These are phyloP conservation scores for Fusarium nanum DNA, from an alignment of 2,329 filamentous ascomycete genomes.

Conservation along the genomic window DNA sequence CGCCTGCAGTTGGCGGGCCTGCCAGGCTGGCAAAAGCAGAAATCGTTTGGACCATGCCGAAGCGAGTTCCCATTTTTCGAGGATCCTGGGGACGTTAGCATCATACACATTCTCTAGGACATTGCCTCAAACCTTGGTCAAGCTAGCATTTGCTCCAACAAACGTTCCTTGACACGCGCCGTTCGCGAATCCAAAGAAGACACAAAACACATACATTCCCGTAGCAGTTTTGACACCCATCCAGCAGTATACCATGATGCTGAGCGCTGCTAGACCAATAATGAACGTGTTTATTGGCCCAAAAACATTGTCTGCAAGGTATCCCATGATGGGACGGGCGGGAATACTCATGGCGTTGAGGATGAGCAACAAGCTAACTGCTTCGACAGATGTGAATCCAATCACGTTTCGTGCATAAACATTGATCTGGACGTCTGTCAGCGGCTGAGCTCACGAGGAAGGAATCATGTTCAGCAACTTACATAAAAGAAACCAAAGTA, in stretches of 20 bases:
- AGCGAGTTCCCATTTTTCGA: constrained; percentile 55
- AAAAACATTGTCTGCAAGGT: constrained; percentile 65
- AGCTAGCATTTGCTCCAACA: constrained; percentile 53
- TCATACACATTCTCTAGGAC: neutral
- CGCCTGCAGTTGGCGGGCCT: constrained; percentile 53
- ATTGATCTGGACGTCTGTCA: constrained; percentile 53
- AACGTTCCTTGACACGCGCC: constrained; percentile 50
- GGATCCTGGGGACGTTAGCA: constrained; percentile 46
- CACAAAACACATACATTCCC: constrained; percentile 48
- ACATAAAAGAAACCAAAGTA: constrained; percentile 58
- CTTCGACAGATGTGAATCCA: constrained; percentile 63
- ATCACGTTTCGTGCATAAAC: constrained; percentile 54
- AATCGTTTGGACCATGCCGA: constrained; percentile 58
- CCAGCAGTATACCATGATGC: constrained; percentile 48
- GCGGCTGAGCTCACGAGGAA: constrained; percentile 6
- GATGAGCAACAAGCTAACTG: constrained; percentile 67
- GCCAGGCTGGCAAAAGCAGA: constrained; percentile 56
- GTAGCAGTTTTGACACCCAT: constrained; percentile 43
- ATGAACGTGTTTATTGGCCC: constrained; percentile 62
- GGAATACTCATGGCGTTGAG: constrained; percentile 71
- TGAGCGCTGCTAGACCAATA: constrained; percentile 47
- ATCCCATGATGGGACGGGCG: constrained; percentile 68
- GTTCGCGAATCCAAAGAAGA: constrained; percentile 47
- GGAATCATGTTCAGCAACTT: constrained; percentile 52
- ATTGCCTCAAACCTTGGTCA: constrained; percentile 46